A percentile compares a stretch with the other conserved stretches of the same genome.
These are phyloP conservation scores for Termitomyces sp. DNA, from an alignment of 768 basidiomycete genomes.

Conservation along the genomic window DNA sequence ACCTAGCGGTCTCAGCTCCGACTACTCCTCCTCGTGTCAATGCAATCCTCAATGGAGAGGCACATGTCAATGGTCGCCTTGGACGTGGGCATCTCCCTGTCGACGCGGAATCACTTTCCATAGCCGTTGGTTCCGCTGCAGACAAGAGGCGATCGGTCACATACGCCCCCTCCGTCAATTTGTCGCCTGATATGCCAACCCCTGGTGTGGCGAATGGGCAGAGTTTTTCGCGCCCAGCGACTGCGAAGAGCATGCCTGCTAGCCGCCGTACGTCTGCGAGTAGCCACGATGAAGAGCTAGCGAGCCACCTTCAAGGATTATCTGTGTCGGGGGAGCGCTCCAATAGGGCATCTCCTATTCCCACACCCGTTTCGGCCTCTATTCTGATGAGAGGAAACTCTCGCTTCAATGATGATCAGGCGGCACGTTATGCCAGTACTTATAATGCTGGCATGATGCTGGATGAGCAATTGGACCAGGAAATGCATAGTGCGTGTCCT, in stretches of 20 bases:
- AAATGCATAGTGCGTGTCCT: conserved; percentile 79
- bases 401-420: conserved; percentile 57
- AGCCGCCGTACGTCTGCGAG: conserved; percentile 88
- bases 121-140: conserved; percentile 60
- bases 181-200: conserved; percentile 62
- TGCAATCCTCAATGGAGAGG: conserved; percentile 61
- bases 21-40: conserved; percentile 84
- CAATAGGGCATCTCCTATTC: conserved; percentile 50
- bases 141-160: conserved; percentile 89
- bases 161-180: conserved; percentile 74
- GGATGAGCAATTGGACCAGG: conserved; percentile 90
- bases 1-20: conserved; percentile 84
- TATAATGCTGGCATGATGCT: conserved; percentile 89
- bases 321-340: conserved; percentile 64
- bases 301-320: conserved; percentile 69
- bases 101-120: conserved; percentile 62
- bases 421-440: conserved; percentile 51
- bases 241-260: conserved; percentile 91
- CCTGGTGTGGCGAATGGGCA: conserved; percentile 43
- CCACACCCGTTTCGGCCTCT: conserved; percentile 48
- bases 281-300: conserved; percentile 80
- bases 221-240: conserved; percentile 58
- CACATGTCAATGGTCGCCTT: conserved; percentile 36
- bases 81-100: conserved; percentile 46
- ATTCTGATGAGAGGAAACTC: conserved; percentile 47